phyloP scores from a whole-genome alignment of 2,329 filamentous ascomycete genomes.

The Zopfia rhizophila region DNA sequence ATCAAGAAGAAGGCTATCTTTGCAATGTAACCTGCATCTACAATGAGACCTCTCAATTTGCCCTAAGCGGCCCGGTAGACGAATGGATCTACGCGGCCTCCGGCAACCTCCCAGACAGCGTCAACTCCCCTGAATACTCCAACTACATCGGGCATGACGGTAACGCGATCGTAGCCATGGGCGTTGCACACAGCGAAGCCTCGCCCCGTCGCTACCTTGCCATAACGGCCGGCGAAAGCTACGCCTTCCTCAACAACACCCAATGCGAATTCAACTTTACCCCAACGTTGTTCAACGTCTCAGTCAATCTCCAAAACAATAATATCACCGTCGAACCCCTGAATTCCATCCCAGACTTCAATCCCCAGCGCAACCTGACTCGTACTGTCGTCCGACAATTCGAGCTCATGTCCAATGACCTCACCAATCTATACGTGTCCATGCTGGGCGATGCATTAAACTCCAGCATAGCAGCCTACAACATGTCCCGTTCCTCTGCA shows the following conservation, averaged over 20 bases:
- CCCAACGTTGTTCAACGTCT: conserved; percentile 40
- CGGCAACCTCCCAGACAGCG: conserved; percentile 35
- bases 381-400: conserved; percentile 44
- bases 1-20: conserved; percentile 47
- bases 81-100: conserved; percentile 39
- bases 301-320: conserved; percentile 38
- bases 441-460: conserved; percentile 50
- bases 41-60: conserved; percentile 48
- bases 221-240: conserved; percentile 43
- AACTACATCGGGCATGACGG: conserved; percentile 43
- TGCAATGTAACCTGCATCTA: conserved; percentile 49
- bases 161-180: conserved; percentile 45
- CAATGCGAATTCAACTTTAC: conserved; percentile 45
- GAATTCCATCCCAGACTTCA: conserved; percentile 31
- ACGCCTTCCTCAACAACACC: conserved; percentile 41
- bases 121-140: conserved; percentile 36
- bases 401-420: conserved; percentile 50
- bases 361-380: conserved; percentile 43
- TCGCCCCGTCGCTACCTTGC: conserved; percentile 40
- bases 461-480: conserved; percentile 42
- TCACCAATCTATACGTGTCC: conserved; percentile 51
- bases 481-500: conserved; percentile 28
- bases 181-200: conserved; percentile 36
- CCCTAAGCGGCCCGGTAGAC: conserved; percentile 28
- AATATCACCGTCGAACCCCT: conserved; percentile 39